phyloP scores from a whole-genome alignment of 345 rosid species.

The Cardamine chenopodiifolia region DNA sequence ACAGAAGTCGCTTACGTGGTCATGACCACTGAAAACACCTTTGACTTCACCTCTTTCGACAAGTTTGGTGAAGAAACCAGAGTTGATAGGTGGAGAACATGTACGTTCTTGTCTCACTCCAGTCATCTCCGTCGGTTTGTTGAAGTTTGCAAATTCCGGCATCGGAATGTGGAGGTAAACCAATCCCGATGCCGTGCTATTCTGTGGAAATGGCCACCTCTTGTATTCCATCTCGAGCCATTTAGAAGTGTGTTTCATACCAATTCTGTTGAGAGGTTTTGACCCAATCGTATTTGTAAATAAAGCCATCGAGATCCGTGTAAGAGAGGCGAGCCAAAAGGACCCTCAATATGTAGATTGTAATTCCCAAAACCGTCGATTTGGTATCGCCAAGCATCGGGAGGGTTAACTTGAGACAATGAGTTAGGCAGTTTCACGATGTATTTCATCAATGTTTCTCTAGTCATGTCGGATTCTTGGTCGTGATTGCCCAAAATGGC shows the following conservation, averaged over 20 bases:
- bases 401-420: slow-evolving; percentile 72
- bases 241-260: slow-evolving; percentile 74
- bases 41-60: slow-evolving; percentile 80
- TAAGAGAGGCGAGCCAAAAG: slow-evolving; percentile 63
- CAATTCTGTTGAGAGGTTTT: slow-evolving; percentile 84
- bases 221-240: slow-evolving; percentile 65
- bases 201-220: slow-evolving; percentile 60
- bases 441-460: slow-evolving; percentile 85
- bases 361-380: slow-evolving; percentile 95
- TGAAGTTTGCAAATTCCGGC: slow-evolving; percentile 70
- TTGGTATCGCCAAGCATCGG: slow-evolving; percentile 35
- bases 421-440: slow-evolving; percentile 64
- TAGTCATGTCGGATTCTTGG: slow-evolving; percentile 73
- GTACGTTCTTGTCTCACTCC: slow-evolving; percentile 77
- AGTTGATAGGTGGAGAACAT: slow-evolving; percentile 71
- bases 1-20: slow-evolving; percentile 89
- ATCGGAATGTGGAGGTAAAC: slow-evolving; percentile 88
- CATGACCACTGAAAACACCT: slow-evolving; percentile 89
- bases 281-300: slow-evolving; percentile 68
- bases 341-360: slow-evolving; percentile 77
- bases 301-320: slow-evolving; percentile 57
- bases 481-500: slow-evolving; percentile 93
- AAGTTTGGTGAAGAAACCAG: slow-evolving; percentile 86
- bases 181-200: slow-evolving; percentile 79
- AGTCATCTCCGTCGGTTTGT: slow-evolving; percentile 54